Evolutionary conservation across 2,329 filamentous ascomycete species (phyloP).

Genomic region (Amauroascus verrucosus): DNA sequence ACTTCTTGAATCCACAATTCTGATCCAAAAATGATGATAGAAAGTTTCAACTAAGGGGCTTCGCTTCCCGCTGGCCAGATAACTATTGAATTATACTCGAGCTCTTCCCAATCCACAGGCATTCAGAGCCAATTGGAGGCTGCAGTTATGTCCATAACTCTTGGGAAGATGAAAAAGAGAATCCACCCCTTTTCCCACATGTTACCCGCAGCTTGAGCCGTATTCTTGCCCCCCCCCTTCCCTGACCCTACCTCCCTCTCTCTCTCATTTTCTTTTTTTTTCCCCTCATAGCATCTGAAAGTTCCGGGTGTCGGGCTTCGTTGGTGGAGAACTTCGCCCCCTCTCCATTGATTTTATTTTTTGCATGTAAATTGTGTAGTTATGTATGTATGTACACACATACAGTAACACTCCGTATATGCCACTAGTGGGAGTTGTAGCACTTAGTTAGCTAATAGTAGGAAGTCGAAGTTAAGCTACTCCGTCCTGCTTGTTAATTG

Average conservation of each 20-base stretch:
- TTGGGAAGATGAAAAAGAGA: neutral
- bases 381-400: neutral
- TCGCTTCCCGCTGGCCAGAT: conserved; percentile 4
- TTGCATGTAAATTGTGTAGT: neutral
- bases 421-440: neutral
- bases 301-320: neutral
- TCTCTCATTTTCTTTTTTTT: neutral
- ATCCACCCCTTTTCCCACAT: neutral
- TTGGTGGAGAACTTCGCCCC: neutral
- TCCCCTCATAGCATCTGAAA: neutral
- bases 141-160: neutral
- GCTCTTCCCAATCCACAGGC: neutral
- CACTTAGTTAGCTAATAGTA: no score
- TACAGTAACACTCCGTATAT: neutral
- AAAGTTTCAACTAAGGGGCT: conserved; percentile 7
- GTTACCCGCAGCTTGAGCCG: neutral
- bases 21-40: neutral
- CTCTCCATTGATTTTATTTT: neutral
- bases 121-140: conserved; percentile 1
- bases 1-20: neutral
- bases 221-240: neutral
- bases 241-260: neutral
- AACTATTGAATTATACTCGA: neutral
- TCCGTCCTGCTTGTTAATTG: no score
- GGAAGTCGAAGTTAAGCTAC: no score